These are phyloP conservation scores for Cutaneotrichosporon arboriforme DNA, from an alignment of 1,284 basidiomycete species.

Conservation along the genomic window DNA sequence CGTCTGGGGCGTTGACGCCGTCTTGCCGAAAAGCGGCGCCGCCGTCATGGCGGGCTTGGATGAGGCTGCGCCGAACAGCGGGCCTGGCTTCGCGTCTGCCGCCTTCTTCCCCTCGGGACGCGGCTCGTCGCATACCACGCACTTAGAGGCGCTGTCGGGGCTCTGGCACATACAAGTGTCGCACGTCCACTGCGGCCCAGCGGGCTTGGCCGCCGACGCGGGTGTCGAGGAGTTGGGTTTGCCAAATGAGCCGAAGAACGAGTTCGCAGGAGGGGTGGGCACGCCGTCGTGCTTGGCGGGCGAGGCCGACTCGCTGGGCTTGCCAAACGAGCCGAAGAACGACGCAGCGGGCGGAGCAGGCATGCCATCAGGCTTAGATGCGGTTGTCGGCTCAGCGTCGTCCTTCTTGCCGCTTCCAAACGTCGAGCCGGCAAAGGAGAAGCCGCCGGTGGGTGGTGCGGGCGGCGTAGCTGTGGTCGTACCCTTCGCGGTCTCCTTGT, in stretches of 20 bases:
- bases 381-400: neutral
- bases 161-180: constrained; percentile 53
- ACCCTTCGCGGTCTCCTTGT: too few species aligned
- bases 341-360: constrained; percentile 4
- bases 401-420: neutral
- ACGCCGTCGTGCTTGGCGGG: neutral
- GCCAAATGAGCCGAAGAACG: constrained; percentile 4
- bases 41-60: constrained; percentile 1
- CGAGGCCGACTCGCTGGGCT: constrained; percentile 2
- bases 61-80: neutral
- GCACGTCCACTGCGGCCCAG: constrained; percentile 50
- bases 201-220: constrained; percentile 7
- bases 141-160: constrained; percentile 51
- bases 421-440: constrained; percentile 13
- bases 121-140: constrained; percentile 54
- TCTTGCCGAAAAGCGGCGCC: constrained; percentile 2
- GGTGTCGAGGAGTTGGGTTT: neutral
- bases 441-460: constrained; percentile 1
- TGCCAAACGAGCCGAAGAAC: constrained; percentile 13
- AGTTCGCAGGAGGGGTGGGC: neutral
- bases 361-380: neutral
- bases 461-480: constrained; percentile 2
- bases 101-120: constrained; percentile 14
- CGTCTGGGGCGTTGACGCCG: neutral
- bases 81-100: neutral